phyloP scores from a whole-genome alignment of 768 basidiomycete genomes.

The Mycena capillaripes region DNA sequence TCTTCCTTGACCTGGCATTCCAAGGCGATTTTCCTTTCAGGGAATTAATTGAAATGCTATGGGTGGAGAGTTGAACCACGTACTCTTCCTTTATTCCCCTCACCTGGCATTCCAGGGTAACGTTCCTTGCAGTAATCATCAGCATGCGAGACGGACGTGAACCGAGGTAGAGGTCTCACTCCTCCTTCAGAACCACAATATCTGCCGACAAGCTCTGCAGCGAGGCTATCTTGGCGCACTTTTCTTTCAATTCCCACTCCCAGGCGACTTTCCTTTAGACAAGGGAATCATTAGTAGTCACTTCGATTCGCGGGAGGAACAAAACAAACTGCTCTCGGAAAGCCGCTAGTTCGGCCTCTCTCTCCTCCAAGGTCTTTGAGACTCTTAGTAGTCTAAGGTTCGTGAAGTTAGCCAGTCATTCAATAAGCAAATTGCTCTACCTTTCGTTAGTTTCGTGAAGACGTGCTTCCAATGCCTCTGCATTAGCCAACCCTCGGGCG shows the following conservation, averaged over 20 bases:
- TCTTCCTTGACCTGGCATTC: slow-evolving; percentile 27
- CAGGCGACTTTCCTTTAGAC: slow-evolving; percentile 29
- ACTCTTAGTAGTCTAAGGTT: slow-evolving; percentile 9
- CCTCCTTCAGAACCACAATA: neutral
- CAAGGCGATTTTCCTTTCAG: slow-evolving; percentile 25
- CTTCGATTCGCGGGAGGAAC: neutral
- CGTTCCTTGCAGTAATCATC: slow-evolving; percentile 8
- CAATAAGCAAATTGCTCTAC: neutral
- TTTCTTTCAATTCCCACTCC: slow-evolving; percentile 30
- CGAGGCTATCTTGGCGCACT: slow-evolving; percentile 20
- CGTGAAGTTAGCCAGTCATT: neutral
- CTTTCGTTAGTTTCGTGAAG: slow-evolving; percentile 35
- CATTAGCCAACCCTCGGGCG: slow-evolving; percentile 27
- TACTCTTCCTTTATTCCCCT: slow-evolving; percentile 27
- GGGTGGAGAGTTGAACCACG: neutral
- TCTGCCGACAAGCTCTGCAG: slow-evolving; percentile 19
- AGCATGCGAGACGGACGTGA: neutral
- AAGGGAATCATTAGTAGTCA: neutral
- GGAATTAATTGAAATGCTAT: neutral
- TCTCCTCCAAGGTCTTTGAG: slow-evolving; percentile 16
- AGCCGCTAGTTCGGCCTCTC: slow-evolving; percentile 22
- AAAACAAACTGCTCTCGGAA: slow-evolving; percentile 12
- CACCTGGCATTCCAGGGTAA: slow-evolving; percentile 20
- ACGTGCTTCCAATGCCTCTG: slow-evolving; percentile 27
- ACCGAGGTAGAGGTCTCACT: neutral